Evolutionary conservation across 352 stramenopile species (phyloP), one percentile per base, ranked within the genome.

Genomic region (Globisporangium nodosum): DNA sequence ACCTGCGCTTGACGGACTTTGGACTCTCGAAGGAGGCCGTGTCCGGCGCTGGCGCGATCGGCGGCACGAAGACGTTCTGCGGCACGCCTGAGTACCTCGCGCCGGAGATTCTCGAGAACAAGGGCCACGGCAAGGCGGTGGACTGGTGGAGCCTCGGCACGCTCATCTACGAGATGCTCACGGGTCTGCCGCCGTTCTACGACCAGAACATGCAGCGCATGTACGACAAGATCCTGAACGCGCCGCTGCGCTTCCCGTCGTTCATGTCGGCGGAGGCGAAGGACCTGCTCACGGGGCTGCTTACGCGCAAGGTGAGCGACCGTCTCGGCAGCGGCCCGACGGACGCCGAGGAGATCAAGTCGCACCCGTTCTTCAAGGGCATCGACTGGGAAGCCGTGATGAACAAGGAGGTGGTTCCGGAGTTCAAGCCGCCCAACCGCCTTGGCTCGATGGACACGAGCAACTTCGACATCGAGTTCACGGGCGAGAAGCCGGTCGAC

Each of bases 381-480:
- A 87, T 98, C 60, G 90, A 98, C 68, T 97, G 88, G 80, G 88
- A 97, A 55, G 78, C 78, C 30, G 81, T 98, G 27, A 74, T 92
- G 54, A 73, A 75, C 48, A 95, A 96, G 67, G 81, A 96, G 66
- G 73, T 96, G 48, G 71, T 85, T 54, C 90, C 93, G 0, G 88
- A 96, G 67, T 98, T 97, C 69, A 96, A 96, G 72, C 87, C 90
- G 49, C 89, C 87, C 43, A 91, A 92, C 72, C 77, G 80, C 49
- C 75, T 94, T 62, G 86, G 86, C 42, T 93, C 82, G 52, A 91
- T 96, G 63, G 92, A 98, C 73, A 97, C 90, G 56, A 92, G 85
- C 73, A 97, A 98, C 72, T 96, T 98, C 62, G 83, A 97, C 66
- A 76, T 97, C 48, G 91, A 98, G 60, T 98, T 98, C 62, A 98